Evolutionary conservation across 179 eudicot genomes (phyloP).

Genomic region (Drosera spatulata): DNA sequence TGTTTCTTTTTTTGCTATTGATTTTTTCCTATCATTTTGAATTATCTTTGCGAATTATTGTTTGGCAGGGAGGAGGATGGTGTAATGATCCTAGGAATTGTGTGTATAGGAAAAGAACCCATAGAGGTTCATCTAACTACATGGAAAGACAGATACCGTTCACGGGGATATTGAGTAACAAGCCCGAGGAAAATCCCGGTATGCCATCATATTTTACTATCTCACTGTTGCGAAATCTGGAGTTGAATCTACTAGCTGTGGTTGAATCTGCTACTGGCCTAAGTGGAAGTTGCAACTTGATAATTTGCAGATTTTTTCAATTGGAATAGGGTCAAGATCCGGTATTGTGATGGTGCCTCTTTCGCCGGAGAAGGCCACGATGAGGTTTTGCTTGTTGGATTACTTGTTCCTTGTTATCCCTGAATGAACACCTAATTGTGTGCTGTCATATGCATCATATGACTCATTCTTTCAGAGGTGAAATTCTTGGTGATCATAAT

Average conservation of each 20-base stretch:
- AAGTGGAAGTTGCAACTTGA: too few relatives aligned
- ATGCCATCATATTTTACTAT: not conserved
- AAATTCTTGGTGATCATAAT: not conserved
- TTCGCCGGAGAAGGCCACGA: slow-evolving; percentile 81
- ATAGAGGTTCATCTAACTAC: slow-evolving; percentile 73
- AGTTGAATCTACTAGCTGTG: not conserved
- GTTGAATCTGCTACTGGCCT: too few relatives aligned
- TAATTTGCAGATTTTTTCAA: slow-evolving; percentile 69
- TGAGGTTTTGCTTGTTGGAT: slow-evolving; percentile 16
- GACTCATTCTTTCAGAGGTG: not conserved
- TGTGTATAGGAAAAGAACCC: slow-evolving; percentile 72
- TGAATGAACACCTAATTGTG: too few relatives aligned
- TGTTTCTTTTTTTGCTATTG: not conserved
- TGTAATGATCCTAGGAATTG: slow-evolving; percentile 66
- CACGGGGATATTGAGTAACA: slow-evolving; percentile 86
- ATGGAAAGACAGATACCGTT: slow-evolving; percentile 78
- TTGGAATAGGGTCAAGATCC: slow-evolving; percentile 47
- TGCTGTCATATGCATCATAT: too few relatives aligned
- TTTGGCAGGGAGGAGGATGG: slow-evolving; percentile 98
- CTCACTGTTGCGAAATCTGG: not conserved
- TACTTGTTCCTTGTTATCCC: too few relatives aligned
- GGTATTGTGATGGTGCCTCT: slow-evolving; percentile 80
- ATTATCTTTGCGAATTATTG: not conserved
- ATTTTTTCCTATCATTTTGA: not conserved
- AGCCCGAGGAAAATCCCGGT: slow-evolving; percentile 96